A percentile compares a stretch with the other conserved stretches of the same genome.
phyloP scores from a whole-genome alignment of 148 eudicot species.

The Chenopodium berlandieri region DNA sequence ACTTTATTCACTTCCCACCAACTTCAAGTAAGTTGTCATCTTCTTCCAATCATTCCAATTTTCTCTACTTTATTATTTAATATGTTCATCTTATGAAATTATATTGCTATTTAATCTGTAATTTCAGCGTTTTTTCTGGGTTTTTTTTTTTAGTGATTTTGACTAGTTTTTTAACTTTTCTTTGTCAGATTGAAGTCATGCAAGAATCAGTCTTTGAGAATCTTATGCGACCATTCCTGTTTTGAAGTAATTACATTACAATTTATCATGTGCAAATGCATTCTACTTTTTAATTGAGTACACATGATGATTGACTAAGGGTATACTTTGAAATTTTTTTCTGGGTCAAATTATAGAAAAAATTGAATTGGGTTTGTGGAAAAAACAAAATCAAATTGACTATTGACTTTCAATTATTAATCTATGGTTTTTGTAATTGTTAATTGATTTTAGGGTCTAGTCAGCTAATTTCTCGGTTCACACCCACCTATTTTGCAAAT shows the following conservation, averaged over 20 bases:
- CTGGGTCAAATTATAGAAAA: background rate
- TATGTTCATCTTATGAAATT: background rate
- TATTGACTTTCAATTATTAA: background rate
- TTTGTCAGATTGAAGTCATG: conserved; percentile 31
- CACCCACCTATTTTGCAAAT: background rate
- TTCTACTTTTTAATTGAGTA: background rate
- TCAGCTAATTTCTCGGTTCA: background rate
- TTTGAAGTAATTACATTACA: conserved; percentile 51
- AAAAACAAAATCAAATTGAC: background rate
- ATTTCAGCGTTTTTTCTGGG: background rate
- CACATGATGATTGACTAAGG: background rate
- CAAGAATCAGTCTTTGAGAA: conserved; percentile 30
- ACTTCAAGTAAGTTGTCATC: conserved; percentile 16
- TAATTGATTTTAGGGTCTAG: background rate
- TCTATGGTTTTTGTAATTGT: background rate
- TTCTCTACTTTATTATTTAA: too few species aligned
- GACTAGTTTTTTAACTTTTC: background rate
- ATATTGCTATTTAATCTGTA: background rate
- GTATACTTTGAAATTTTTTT: background rate
- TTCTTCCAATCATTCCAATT: background rate
- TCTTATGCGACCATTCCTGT: conserved; percentile 63
- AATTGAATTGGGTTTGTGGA: background rate
- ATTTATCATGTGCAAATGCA: too few species aligned
- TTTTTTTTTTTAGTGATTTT: background rate
- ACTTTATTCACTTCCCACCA: background rate